A percentile compares a stretch with the other conserved stretches of the same genome.
Evolutionary conservation across 768 basidiomycete genomes (phyloP).

Genomic region (Hypholoma fasciculare): DNA sequence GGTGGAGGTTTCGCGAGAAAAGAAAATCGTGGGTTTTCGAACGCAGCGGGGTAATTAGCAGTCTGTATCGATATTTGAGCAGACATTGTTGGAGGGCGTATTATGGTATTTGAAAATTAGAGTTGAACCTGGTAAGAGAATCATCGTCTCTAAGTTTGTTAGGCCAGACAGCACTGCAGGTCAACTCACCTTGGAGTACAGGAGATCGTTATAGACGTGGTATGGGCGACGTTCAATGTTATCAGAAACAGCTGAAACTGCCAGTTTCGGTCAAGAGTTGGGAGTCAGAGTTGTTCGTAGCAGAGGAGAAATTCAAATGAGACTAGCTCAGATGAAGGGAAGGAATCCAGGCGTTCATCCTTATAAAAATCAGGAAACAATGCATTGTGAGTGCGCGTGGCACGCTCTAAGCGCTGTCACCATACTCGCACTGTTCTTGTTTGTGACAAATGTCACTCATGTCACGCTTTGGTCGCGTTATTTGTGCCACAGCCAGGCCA

Average conservation of each 20-base stretch:
- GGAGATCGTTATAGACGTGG: not conserved
- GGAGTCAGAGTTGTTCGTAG: not conserved
- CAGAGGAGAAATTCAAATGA: slow-evolving; percentile 2
- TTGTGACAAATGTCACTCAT: slow-evolving; percentile 2
- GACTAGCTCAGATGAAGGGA: slow-evolving; percentile 27
- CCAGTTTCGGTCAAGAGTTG: not conserved
- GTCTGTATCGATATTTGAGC: slow-evolving; percentile 8
- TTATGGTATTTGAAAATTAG: not conserved
- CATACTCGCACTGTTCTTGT: slow-evolving; percentile 17
- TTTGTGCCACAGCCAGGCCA: not conserved
- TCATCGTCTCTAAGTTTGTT: not conserved
- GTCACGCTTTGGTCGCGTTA: slow-evolving; percentile 14
- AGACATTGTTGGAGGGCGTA: not conserved
- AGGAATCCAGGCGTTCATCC: slow-evolving; percentile 2
- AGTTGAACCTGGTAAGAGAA: not conserved
- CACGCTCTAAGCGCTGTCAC: not conserved
- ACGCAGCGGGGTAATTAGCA: slow-evolving; percentile 13
- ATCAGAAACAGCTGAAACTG: not conserved
- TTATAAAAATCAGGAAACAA: slow-evolving; percentile 21
- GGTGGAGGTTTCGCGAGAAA: slow-evolving; percentile 43
- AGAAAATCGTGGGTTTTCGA: slow-evolving; percentile 29
- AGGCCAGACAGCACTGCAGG: too few relatives aligned
- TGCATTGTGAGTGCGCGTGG: not conserved
- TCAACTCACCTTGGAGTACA: not conserved
- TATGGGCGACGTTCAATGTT: not conserved